Conservation (phyloP, 2,329 filamentous ascomycete genomes). For the Harringtonia lauricola region DNA sequence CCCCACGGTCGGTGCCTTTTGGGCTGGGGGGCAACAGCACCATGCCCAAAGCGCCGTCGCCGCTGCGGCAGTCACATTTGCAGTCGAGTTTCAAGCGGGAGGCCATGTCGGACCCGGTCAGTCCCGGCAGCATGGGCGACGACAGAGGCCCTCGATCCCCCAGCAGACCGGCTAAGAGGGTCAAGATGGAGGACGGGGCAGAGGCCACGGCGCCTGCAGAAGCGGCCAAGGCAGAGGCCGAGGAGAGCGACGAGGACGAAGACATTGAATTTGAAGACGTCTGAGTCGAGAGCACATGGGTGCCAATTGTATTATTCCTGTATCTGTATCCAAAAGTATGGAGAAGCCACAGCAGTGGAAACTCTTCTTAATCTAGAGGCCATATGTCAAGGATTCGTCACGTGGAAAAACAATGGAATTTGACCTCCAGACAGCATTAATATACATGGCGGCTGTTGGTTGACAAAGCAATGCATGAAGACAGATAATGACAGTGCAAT, state of each 20-base stretch:
- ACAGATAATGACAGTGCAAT: too few species aligned
- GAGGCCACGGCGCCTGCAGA: neutral
- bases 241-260: constrained; percentile 37
- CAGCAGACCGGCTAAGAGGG: constrained; percentile 50
- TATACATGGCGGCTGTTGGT: too few species aligned
- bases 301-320: too few species aligned
- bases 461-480: too few species aligned
- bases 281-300: constrained; percentile 13
- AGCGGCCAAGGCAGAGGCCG: constrained; percentile 17
- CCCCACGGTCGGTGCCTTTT: neutral
- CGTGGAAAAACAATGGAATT: too few species aligned
- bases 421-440: too few species aligned
- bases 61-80: constrained; percentile 15
- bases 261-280: constrained; percentile 51
- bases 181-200: constrained; percentile 41
- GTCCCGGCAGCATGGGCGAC: constrained; percentile 5
- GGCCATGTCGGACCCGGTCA: constrained; percentile 15
- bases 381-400: too few species aligned
- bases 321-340: too few species aligned
- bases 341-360: too few species aligned
- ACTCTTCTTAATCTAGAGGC: too few species aligned
- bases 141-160: too few species aligned
- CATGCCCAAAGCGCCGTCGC: constrained; percentile 14
- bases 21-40: constrained; percentile 1
- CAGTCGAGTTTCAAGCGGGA: constrained; percentile 23